Base-by-base conservation (phyloP, 371 early-diverging fungal genomes). In the Rhizomucor pusillus region DNA sequence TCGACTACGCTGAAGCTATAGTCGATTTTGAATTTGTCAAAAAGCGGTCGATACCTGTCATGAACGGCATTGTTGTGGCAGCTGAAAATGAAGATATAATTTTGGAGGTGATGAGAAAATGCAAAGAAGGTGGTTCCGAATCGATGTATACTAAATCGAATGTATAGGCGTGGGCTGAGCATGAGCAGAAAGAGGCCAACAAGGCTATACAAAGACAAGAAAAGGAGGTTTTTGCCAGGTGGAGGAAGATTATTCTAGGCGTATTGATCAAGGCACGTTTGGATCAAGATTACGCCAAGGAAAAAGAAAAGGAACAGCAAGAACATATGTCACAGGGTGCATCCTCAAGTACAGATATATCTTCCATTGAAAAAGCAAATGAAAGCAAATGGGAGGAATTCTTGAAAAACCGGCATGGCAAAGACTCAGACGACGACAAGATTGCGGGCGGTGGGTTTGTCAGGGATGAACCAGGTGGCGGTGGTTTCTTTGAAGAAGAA, bases 1-100 rank as follows among this genome's bases (percentile, higher is more conserved):
- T 95, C 16, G 92, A 93, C 52, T 92, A 75, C 65, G 92, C 81
- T 0, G 83, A 80, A 16, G 94, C 93, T 1, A 88, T 93, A 50
- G 90, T 76, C 50, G 88, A 86, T 22, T 93, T 93, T 67, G 91
- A 91, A 10, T 90, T 90, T 66, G 75, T 74, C 1, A 73, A 73
- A 40, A 80, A 86, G 53, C 63, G 73, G 23, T 79, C 85, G 20
- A 68, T 83, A 2, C 95, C 95, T 2, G 70, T 85, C 3, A 60
- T 84, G 1, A 54, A 75, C 9, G 95, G 95, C 12, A 82, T 93
- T 39, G 86, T 95, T 11, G 82, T 93, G 0, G 80, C 85, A 9
- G 60, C 71, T 34, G 87, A 87, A 34, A 54, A 67, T 14, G 75
- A 79, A 20, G 79, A 76, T 6, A 58, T 90, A 18, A 52, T 94